Percentiles rank a stretch among this genome's conserved stretches.
phyloP scores from a whole-genome alignment of 139 green algal genomes.

The Ettlia oleoabundans region DNA sequence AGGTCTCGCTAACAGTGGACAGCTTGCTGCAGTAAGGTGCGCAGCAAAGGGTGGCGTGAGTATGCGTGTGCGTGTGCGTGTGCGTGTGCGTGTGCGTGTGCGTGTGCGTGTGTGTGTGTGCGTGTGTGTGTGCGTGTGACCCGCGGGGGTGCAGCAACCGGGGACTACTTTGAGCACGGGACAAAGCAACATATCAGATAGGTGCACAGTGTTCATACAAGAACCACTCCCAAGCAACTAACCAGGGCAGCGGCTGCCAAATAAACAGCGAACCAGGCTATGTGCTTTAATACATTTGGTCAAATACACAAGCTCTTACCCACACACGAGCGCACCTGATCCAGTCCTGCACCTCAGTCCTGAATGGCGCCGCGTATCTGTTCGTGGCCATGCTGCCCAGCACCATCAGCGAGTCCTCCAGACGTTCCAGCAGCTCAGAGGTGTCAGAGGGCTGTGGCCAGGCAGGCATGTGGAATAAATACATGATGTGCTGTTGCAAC shows the following conservation, averaged over 20 bases:
- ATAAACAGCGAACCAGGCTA: neutral
- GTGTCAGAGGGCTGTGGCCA: slow-evolving; percentile 72
- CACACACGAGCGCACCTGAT: slow-evolving; percentile 12
- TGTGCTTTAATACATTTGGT: neutral
- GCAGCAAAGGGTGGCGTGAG: slow-evolving; percentile 41
- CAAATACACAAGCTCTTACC: neutral
- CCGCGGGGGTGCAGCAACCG: too few relatives aligned
- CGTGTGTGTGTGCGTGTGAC: too few relatives aligned
- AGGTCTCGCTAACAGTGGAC: slow-evolving; percentile 85
- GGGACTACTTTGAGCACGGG: too few relatives aligned
- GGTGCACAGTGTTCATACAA: too few relatives aligned
- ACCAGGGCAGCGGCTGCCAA: too few relatives aligned
- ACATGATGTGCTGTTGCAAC: too few relatives aligned
- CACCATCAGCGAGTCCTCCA: slow-evolving; percentile 96
- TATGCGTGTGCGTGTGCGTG: neutral
- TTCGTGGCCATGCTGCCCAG: slow-evolving; percentile 93
- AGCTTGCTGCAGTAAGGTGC: slow-evolving; percentile 68
- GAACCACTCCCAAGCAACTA: too few relatives aligned
- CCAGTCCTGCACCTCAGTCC: slow-evolving; percentile 80
- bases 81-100: neutral
- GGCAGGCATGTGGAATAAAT: neutral
- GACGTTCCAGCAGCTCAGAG: slow-evolving; percentile 92
- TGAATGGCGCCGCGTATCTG: slow-evolving; percentile 87
- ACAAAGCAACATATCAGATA: too few relatives aligned
- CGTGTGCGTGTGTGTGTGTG: too few relatives aligned